Conservation (phyloP, 148 eudicot species). For the Bassia scoparia region DNA sequence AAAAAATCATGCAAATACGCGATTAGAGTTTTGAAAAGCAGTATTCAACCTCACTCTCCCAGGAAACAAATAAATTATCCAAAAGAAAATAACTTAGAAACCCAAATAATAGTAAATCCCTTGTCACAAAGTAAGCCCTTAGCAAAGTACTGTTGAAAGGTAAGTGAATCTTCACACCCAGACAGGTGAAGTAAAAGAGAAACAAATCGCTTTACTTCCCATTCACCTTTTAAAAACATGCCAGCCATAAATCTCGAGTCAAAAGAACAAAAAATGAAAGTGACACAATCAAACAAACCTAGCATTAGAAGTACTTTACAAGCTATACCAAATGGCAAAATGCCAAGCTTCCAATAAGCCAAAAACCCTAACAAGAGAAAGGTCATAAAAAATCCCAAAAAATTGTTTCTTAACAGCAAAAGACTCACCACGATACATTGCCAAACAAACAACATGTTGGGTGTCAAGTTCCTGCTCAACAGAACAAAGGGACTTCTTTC, state of each 20-base stretch:
- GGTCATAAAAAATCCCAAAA: not conserved
- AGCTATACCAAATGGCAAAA: not conserved
- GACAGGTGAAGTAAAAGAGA: not conserved
- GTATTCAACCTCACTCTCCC: constrained; percentile 1
- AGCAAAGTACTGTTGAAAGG: not conserved
- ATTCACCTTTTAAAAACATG: not conserved
- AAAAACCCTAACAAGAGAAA: constrained; percentile 11
- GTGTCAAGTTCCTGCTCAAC: too few species aligned
- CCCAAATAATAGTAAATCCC: not conserved
- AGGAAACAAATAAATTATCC: not conserved
- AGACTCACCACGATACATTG: too few species aligned
- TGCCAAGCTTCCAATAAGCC: not conserved
- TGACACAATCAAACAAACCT: not conserved
- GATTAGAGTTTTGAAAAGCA: not conserved
- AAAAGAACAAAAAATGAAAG: constrained; percentile 1
- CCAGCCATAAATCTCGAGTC: not conserved
- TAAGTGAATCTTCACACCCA: constrained; percentile 3
- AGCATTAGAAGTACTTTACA: not conserved
- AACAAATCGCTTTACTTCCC: constrained; percentile 5
- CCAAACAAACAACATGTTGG: too few species aligned
- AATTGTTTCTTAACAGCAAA: too few species aligned
- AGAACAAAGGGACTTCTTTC: too few species aligned
- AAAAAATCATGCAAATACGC: not conserved
- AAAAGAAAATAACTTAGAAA: not conserved
- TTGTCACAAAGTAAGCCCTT: not conserved